Percentiles rank a stretch among this genome's conserved stretches.
These are phyloP conservation scores for Rhamnella rubrinervis DNA, from an alignment of 331 rosid species.

Conservation along the genomic window DNA sequence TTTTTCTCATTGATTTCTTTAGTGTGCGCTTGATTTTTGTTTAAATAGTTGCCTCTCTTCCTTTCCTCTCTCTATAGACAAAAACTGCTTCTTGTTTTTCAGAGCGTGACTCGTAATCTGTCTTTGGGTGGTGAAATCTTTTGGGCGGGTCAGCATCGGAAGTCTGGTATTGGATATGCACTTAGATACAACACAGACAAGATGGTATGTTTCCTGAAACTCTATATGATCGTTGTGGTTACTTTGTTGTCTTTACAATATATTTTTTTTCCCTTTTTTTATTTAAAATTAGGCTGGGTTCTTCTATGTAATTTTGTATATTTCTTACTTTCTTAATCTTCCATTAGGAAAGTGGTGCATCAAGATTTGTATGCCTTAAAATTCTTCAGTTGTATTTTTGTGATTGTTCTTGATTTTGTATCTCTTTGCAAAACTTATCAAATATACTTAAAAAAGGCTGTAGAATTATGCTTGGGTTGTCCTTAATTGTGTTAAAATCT, in stretches of 20 bases:
- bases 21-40: not conserved
- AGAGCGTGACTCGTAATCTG: slow-evolving; percentile 86
- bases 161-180: slow-evolving; percentile 94
- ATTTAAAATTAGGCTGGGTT: too few species aligned
- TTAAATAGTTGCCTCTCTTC: too few species aligned
- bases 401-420: too few species aligned
- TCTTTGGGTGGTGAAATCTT: slow-evolving; percentile 96
- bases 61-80: not conserved
- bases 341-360: not conserved
- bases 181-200: slow-evolving; percentile 92
- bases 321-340: not conserved
- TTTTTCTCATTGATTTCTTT: not conserved
- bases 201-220: slow-evolving; percentile 48
- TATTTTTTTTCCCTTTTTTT: not conserved
- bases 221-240: not conserved
- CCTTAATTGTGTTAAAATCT: not conserved
- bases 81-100: slow-evolving; percentile 18
- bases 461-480: not conserved
- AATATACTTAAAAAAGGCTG: not conserved
- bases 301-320: not conserved
- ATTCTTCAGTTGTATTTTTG: not conserved
- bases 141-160: slow-evolving; percentile 99
- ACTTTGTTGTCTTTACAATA: not conserved
- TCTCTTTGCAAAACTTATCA: too few species aligned
- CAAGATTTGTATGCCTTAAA: not conserved